A percentile compares a stretch with the other conserved stretches of the same genome.
Conservation (phyloP, 352 stramenopile genomes). For the Phytophthora pluvialis region DNA sequence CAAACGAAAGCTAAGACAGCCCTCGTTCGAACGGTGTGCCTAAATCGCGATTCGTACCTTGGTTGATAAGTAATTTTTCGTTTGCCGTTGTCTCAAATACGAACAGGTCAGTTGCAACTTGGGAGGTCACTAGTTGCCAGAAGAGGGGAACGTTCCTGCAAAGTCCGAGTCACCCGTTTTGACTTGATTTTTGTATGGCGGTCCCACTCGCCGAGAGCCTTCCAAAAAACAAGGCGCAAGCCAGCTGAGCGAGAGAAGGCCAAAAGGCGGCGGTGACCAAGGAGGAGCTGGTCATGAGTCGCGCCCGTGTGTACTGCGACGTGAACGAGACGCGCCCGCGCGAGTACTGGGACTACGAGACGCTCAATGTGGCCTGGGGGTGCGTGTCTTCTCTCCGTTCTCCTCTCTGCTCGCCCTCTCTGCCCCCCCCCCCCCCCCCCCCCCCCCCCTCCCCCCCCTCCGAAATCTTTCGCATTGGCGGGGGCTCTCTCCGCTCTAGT, state of each 20-base stretch:
- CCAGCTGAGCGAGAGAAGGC: constrained; percentile 18
- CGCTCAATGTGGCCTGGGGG: constrained; percentile 97
- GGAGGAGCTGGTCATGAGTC: constrained; percentile 55
- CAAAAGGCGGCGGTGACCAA: constrained; percentile 20
- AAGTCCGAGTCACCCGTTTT: constrained; percentile 6
- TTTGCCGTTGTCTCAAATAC: neutral
- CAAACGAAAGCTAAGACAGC: too few species aligned
- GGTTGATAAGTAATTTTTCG: neutral
- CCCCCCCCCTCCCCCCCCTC: neutral
- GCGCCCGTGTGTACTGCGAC: constrained; percentile 92
- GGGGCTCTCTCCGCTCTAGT: neutral
- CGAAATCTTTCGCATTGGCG: constrained; percentile 34
- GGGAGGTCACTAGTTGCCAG: neutral
- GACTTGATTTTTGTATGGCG: constrained; percentile 21
- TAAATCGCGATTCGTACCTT: too few species aligned
- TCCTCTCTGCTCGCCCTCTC: neutral
- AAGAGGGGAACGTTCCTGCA: neutral
- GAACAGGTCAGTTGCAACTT: too few species aligned
- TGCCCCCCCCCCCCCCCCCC: neutral
- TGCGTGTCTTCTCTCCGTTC: constrained; percentile 34
- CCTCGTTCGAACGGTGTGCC: too few species aligned
- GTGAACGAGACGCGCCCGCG: constrained; percentile 96
- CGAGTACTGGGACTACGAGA: constrained; percentile 99
- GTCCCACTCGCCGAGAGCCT: constrained; percentile 29
- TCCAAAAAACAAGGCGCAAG: constrained; percentile 38